Percentiles rank a stretch among this genome's conserved stretches.
Conservation (phyloP, 2,329 filamentous ascomycete genomes). For the Ramichloridium luteum region DNA sequence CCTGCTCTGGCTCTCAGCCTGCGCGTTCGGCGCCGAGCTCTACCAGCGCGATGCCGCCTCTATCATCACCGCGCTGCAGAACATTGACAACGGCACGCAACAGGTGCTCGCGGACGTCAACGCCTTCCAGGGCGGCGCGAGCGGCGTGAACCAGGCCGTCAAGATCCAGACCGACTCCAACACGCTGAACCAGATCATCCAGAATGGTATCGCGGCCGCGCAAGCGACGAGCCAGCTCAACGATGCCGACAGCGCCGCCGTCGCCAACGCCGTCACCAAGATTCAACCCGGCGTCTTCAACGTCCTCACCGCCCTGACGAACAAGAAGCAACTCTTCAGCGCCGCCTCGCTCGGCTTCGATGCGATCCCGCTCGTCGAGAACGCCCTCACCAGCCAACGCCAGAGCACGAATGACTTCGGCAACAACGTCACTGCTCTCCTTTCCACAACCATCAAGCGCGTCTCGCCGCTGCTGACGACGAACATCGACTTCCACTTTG, state of each 20-base stretch:
- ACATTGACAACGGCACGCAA: background rate
- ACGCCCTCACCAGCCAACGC: background rate
- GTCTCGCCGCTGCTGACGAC: background rate
- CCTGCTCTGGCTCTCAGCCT: too few species aligned
- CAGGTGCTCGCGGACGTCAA: conserved; percentile 1
- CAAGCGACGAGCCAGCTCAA: background rate
- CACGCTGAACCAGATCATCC: background rate
- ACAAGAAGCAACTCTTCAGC: too few species aligned
- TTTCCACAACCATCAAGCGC: background rate
- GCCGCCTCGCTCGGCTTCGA: too few species aligned
- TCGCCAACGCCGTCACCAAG: background rate
- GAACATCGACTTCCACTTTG: conserved; percentile 1
- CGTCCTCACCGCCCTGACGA: background rate
- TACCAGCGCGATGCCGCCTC: too few species aligned
- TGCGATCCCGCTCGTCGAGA: too few species aligned
- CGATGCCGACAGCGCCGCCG: background rate
- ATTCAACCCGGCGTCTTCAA: background rate
- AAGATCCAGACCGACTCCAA: background rate
- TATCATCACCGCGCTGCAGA: too few species aligned
- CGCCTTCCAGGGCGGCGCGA: background rate
- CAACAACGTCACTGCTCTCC: background rate
- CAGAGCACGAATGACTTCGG: conserved; percentile 1
- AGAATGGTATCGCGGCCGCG: background rate
- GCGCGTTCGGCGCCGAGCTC: too few species aligned
- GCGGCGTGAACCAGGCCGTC: background rate